These are phyloP conservation scores for Russula sp. DNA, from an alignment of 768 basidiomycete genomes.

Conservation along the genomic window DNA sequence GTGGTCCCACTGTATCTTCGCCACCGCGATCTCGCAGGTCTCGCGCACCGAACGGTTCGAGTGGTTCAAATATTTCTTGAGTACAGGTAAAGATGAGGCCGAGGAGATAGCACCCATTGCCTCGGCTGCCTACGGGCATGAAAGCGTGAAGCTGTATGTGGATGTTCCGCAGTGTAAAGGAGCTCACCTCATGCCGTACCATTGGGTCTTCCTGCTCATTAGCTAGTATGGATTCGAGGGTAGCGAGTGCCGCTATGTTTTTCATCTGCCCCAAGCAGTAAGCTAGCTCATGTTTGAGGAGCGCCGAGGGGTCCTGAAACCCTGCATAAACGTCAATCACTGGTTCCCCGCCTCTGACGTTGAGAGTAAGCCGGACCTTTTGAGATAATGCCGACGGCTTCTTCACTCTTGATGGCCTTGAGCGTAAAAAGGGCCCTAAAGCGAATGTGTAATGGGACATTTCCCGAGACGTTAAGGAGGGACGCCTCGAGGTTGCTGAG, in stretches of 20 bases:
- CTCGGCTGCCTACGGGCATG: conserved; percentile 73
- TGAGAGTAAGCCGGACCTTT: conserved; percentile 45
- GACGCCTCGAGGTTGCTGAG: conserved; percentile 62
- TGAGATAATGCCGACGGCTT: conserved; percentile 79
- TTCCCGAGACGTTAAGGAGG: conserved; percentile 70
- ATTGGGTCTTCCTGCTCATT: conserved; percentile 76
- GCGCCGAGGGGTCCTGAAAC: conserved; percentile 77
- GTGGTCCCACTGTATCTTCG: conserved; percentile 89
- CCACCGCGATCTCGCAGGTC: conserved; percentile 95
- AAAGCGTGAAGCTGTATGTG: not conserved
- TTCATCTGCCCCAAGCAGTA: conserved; percentile 95
- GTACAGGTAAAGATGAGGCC: conserved; percentile 52
- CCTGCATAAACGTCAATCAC: conserved; percentile 38
- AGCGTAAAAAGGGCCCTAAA: conserved; percentile 91
- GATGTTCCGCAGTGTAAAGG: conserved; percentile 17
- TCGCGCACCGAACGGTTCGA: conserved; percentile 73
- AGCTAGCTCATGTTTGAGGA: conserved; percentile 95
- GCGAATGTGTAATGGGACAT: conserved; percentile 73
- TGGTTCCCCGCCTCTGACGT: not conserved
- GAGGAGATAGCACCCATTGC: conserved; percentile 93
- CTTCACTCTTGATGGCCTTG: conserved; percentile 70
- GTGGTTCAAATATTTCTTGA: conserved; percentile 67
- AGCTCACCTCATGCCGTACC: conserved; percentile 88
- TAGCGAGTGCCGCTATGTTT: conserved; percentile 61
- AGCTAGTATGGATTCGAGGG: conserved; percentile 68